Base-by-base conservation (phyloP, 768 basidiomycete species). In the Leccinum ochraceum region DNA sequence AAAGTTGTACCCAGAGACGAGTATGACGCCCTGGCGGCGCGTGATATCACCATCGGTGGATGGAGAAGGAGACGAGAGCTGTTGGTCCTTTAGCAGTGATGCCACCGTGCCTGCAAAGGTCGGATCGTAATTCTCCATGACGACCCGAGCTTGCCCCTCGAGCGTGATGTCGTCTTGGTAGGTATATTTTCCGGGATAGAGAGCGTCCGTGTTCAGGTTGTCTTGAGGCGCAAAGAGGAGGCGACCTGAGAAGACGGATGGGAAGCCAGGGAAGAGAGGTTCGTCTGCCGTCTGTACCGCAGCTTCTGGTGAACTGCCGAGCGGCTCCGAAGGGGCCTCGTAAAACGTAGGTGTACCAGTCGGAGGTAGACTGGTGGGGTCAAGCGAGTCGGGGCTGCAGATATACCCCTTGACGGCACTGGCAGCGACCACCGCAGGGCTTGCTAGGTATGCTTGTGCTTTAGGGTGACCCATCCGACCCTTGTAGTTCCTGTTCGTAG, bases 141-240 rank as follows among this genome's bases (percentile, higher is more conserved):
- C 96, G 22, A 98, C 90, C 68, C 97, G 86, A 2, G 94, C 95
- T 74, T 98, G 97, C 30, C 88, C 85, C 62, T 88, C 89, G 37
- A 94, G 93, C 2, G 96, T 98, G 73, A 99, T 97, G 69, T 98
- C 97, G 73, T 99, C 97, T 76, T 97, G 95, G 75, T 99, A 99
- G 6, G 96, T 99, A 76, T 97, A 98, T 75, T 97, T 98, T 20
- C 96, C 96, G 1, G 97, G 97, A 77, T 99, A 99, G 69, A 99
- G 94, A 1, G 92, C 97, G 69, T 99, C 97, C 1, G 97, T 99
- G 74, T 95, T 98, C 61, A 99, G 76, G 71, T 99, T 99, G 74
- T 99, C 97, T 69, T 98, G 95, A 0, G 97, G 97, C 0, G 87
- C 84, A 69, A 98, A 99, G 46, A 98, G 77, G n/a, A 98, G 77